Evolutionary conservation across 1,139 yeast species (phyloP).

Genomic region (Lodderomyces margitis): DNA sequence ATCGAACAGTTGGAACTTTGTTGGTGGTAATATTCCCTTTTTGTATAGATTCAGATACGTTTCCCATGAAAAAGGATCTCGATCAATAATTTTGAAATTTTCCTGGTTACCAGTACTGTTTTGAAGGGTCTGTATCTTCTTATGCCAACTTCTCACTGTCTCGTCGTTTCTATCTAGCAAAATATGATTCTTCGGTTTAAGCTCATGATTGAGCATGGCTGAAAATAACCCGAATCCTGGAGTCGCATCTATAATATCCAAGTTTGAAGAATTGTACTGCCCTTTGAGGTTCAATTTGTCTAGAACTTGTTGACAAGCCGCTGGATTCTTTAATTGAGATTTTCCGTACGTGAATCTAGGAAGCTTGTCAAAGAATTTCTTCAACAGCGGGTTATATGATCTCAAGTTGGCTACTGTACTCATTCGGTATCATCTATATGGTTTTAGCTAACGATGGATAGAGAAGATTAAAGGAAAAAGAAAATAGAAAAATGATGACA

Average conservation of each 20-base stretch:
- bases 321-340: conserved; percentile 20
- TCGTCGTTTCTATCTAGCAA: conserved; percentile 52
- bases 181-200: conserved; percentile 60
- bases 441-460: not conserved
- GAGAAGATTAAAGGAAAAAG: not conserved
- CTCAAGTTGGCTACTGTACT: conserved; percentile 13
- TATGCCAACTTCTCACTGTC: conserved; percentile 30
- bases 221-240: conserved; percentile 56
- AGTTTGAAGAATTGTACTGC: conserved; percentile 40
- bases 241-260: conserved; percentile 66
- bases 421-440: not conserved
- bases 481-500: not conserved
- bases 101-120: conserved; percentile 24
- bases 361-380: conserved; percentile 10
- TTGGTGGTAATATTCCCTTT: conserved; percentile 34
- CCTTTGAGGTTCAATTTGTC: conserved; percentile 40
- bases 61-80: conserved; percentile 67
- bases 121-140: conserved; percentile 22
- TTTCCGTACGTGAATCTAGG: conserved; percentile 6
- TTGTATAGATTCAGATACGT: conserved; percentile 33
- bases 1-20: conserved; percentile 31
- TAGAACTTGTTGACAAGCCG: conserved; percentile 36
- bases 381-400: conserved; percentile 33
- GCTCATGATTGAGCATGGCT: conserved; percentile 51
- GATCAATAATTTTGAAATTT: conserved; percentile 29